Evolutionary conservation across 129 eudicot genomes (phyloP).

Genomic region (Lonicera japonica): DNA sequence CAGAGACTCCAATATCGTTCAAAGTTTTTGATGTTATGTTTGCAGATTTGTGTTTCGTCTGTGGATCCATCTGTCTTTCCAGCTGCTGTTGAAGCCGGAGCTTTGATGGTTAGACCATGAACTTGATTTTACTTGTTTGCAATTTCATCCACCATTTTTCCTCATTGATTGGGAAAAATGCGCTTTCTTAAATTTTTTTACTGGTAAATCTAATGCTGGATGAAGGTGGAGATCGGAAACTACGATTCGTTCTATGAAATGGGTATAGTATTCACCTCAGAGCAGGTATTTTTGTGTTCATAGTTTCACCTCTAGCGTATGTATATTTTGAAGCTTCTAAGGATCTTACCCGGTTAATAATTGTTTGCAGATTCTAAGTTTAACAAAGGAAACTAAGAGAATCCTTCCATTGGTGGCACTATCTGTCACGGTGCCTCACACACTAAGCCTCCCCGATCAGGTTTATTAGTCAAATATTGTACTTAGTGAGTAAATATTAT

Average conservation of each 20-base stretch:
- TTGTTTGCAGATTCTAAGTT: constrained; percentile 49
- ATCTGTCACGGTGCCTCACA: constrained; percentile 95
- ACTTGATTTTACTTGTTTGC: background rate
- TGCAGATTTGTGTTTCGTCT: constrained; percentile 85
- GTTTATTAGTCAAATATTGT: constrained; percentile 18
- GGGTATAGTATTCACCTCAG: constrained; percentile 71
- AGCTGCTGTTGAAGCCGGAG: constrained; percentile 96
- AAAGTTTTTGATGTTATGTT: background rate
- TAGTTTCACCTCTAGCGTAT: background rate
- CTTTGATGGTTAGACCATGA: constrained; percentile 54
- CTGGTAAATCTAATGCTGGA: background rate
- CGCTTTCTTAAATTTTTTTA: background rate
- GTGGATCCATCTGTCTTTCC: constrained; percentile 87
- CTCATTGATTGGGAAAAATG: too few relatives aligned
- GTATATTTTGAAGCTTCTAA: background rate
- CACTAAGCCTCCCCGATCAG: constrained; percentile 91
- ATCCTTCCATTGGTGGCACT: constrained; percentile 64
- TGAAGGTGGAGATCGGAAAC: constrained; percentile 92
- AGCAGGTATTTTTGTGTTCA: constrained; percentile 42
- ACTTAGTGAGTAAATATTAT: background rate
- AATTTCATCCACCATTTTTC: background rate
- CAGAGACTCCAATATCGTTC: too few relatives aligned
- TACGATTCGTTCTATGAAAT: constrained; percentile 84
- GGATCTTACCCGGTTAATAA: background rate
- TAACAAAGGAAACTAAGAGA: constrained; percentile 67